Conservation (phyloP, 352 stramenopile species). For the Albugo laibachii region DNA sequence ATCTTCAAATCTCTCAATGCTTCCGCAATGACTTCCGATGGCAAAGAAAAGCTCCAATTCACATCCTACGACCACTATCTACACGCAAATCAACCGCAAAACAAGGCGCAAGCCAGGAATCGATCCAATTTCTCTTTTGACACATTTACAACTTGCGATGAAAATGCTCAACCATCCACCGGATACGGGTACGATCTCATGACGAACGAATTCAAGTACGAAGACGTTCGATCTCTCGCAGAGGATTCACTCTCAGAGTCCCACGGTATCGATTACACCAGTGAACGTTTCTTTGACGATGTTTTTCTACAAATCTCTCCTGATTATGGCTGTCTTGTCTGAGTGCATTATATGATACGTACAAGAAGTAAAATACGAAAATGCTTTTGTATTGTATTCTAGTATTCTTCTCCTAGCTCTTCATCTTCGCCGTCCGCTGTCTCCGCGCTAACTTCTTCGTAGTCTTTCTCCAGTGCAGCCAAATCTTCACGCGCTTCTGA, state of each 20-base stretch:
- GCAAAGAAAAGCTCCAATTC: too few species aligned
- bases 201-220: conserved; percentile 24
- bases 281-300: conserved; percentile 52
- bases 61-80: conserved; percentile 10
- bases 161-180: not conserved
- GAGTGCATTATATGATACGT: conserved; percentile 1
- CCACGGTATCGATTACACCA: conserved; percentile 27
- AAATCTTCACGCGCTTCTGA: conserved; percentile 95
- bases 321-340: conserved; percentile 50
- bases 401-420: conserved; percentile 80
- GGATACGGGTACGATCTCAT: conserved; percentile 11
- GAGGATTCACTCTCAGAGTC: conserved; percentile 25
- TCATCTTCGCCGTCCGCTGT: conserved; percentile 87
- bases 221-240: conserved; percentile 24
- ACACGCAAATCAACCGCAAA: conserved; percentile 6
- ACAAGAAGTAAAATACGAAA: too few species aligned
- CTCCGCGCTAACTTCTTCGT: conserved; percentile 95
- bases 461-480: conserved; percentile 96
- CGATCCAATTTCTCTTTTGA: too few species aligned
- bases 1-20: too few species aligned
- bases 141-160: too few species aligned
- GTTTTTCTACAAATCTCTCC: conserved; percentile 62
- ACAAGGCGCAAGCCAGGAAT: not conserved
- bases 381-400: conserved; percentile 5
- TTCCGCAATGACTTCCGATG: too few species aligned